These are phyloP conservation scores for Physcomitrium patens DNA, from an alignment of 225 moss, liverwort and hornwort genomes.

Conservation along the genomic window DNA sequence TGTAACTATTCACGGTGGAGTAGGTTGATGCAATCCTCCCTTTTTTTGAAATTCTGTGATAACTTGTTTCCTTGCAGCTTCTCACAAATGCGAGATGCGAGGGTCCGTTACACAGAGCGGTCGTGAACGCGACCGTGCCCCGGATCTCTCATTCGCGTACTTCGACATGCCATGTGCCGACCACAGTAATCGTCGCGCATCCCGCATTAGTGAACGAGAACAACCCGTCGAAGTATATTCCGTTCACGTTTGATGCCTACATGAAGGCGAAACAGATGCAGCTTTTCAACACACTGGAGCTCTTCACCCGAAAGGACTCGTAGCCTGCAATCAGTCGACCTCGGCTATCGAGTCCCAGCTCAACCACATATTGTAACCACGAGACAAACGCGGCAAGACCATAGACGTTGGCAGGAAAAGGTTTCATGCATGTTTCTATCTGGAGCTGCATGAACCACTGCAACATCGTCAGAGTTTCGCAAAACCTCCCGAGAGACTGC, in stretches of 20 bases:
- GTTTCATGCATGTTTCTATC: no score
- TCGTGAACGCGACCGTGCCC: slow-evolving; percentile 44
- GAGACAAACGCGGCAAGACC: no score
- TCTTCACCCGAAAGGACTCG: slow-evolving; percentile 23
- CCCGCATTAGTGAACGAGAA: slow-evolving; percentile 46
- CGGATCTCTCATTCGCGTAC: slow-evolving; percentile 50
- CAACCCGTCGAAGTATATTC: slow-evolving; percentile 33
- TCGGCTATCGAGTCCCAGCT: no score
- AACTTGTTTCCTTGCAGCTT: slow-evolving; percentile 30
- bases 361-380: no score
- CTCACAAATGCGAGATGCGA: slow-evolving; percentile 46
- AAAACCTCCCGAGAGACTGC: no score
- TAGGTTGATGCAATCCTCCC: no score
- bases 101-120: slow-evolving; percentile 55
- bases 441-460: no score
- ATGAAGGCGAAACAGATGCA: slow-evolving; percentile 38
- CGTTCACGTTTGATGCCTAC: slow-evolving; percentile 29
- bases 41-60: no score
- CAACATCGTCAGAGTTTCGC: no score
- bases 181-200: slow-evolving; percentile 36
- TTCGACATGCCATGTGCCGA: slow-evolving; percentile 41
- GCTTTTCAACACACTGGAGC: slow-evolving; percentile 38
- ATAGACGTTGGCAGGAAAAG: no score
- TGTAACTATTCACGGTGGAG: no score
- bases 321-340: no score